These are phyloP conservation scores for Penicillium concentricum DNA, from an alignment of 2,329 filamentous ascomycete genomes.

Conservation along the genomic window DNA sequence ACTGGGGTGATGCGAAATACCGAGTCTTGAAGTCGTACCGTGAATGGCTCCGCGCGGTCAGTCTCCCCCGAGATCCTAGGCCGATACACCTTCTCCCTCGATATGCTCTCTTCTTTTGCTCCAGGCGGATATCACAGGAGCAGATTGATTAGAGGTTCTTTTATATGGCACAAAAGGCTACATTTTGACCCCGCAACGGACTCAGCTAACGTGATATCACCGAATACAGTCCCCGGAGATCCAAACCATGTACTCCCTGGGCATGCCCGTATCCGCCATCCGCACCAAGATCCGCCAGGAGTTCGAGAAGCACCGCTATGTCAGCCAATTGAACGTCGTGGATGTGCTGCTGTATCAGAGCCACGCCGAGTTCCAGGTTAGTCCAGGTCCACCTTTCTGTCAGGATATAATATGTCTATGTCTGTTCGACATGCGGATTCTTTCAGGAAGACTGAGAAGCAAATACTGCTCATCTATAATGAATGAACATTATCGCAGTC, in stretches of 20 bases:
- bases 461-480: neutral
- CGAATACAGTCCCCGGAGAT: conserved; percentile 80
- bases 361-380: conserved; percentile 89
- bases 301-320: conserved; percentile 92
- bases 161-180: neutral
- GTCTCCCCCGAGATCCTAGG: conserved; percentile 42
- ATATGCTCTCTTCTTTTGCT: neutral
- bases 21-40: conserved; percentile 88
- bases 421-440: neutral
- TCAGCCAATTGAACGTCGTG: conserved; percentile 81
- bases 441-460: neutral
- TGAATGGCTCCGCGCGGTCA: conserved; percentile 93
- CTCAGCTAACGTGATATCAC: conserved; percentile 11
- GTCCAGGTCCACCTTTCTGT: conserved; percentile 9
- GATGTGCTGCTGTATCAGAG: conserved; percentile 90
- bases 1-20: conserved; percentile 82
- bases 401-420: neutral
- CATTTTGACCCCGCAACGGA: neutral
- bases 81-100: conserved; percentile 8
- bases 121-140: neutral
- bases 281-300: conserved; percentile 94
- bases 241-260: conserved; percentile 94
- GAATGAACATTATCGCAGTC: too few species aligned
- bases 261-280: conserved; percentile 80
- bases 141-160: neutral